Conservation (phyloP, 768 basidiomycete genomes). For the Exsudoporus frostii region DNA sequence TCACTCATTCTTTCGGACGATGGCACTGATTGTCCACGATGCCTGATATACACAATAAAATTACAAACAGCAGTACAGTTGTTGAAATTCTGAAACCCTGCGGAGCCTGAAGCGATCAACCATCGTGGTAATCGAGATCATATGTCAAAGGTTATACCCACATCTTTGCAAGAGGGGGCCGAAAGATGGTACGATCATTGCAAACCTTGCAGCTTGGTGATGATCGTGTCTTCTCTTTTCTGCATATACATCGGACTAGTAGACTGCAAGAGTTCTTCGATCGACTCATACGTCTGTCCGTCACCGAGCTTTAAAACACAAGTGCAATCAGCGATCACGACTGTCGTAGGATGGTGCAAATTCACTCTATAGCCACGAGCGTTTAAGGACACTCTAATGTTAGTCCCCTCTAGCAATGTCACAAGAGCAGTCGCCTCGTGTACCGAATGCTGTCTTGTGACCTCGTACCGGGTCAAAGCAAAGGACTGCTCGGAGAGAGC, state of each 20-base stretch:
- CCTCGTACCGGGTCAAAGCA: constrained; percentile 47
- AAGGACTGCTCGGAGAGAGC: constrained; percentile 59
- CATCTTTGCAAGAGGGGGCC: neutral
- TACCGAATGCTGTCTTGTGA: constrained; percentile 35
- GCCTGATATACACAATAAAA: constrained; percentile 16
- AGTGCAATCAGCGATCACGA: constrained; percentile 8
- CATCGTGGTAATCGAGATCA: neutral
- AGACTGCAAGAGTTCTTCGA: constrained; percentile 56
- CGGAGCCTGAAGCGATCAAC: constrained; percentile 2
- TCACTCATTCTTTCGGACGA: neutral
- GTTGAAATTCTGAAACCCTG: neutral
- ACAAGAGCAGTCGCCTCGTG: constrained; percentile 53
- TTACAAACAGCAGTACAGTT: constrained; percentile 1
- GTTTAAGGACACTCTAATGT: constrained; percentile 46
- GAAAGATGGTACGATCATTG: constrained; percentile 15
- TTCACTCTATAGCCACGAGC: constrained; percentile 56
- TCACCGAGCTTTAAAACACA: constrained; percentile 23
- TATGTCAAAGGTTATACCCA: constrained; percentile 3
- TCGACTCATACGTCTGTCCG: constrained; percentile 46
- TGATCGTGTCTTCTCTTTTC: constrained; percentile 45
- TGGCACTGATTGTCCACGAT: neutral
- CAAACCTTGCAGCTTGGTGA: constrained; percentile 47
- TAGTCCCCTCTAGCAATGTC: constrained; percentile 53
- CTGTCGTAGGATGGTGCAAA: neutral
- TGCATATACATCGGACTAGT: constrained; percentile 53